A percentile compares a stretch with the other conserved stretches of the same genome.
These are phyloP conservation scores for Paramecium sexaurelia DNA, from an alignment of 73 alveolate genomes.

Conservation along the genomic window DNA sequence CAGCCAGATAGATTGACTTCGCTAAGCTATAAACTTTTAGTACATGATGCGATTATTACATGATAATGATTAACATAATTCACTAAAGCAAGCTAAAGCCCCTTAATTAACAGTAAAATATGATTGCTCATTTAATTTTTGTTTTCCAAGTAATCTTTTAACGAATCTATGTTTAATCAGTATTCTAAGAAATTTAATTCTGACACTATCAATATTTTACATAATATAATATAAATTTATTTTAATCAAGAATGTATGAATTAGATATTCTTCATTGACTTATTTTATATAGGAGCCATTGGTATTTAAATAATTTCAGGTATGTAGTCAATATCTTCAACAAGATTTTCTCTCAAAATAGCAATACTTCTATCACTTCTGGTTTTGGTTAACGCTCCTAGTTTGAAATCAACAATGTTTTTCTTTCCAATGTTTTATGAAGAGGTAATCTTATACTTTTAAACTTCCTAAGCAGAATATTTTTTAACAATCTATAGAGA, in stretches of 20 bases:
- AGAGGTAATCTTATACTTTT: background rate
- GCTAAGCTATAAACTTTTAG: background rate
- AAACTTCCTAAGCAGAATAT: background rate
- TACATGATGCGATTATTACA: constrained; percentile 20
- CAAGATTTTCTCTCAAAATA: background rate
- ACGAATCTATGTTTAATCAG: background rate
- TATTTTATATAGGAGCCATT: background rate
- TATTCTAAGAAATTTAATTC: background rate
- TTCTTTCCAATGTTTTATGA: background rate
- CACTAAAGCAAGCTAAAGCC: constrained; percentile 17
- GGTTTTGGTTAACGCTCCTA: background rate
- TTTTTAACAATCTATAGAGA: background rate
- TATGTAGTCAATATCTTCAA: background rate
- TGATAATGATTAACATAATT: constrained; percentile 16
- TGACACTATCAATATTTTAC: background rate
- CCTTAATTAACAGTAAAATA: background rate
- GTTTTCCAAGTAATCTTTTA: background rate
- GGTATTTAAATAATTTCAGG: background rate
- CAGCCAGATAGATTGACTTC: constrained; percentile 22
- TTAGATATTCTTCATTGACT: background rate
- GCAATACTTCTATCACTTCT: background rate
- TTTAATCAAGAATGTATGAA: background rate
- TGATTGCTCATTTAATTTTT: background rate
- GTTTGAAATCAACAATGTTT: background rate
- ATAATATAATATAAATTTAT: background rate